phyloP scores from a whole-genome alignment of 192 early-diverging fungal species.

The Podila epicladia region DNA sequence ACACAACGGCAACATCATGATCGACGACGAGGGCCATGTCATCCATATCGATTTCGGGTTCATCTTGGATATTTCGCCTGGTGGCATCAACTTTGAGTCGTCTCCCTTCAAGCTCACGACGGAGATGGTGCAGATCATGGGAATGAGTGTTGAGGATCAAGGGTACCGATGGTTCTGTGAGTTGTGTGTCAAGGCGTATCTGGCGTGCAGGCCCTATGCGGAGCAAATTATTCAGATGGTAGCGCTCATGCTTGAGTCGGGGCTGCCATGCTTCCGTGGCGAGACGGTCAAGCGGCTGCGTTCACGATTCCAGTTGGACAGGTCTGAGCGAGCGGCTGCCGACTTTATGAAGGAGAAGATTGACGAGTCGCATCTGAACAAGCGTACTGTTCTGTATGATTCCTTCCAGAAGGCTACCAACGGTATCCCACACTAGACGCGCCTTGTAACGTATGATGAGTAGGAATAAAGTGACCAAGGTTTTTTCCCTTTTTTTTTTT shows the following conservation, averaged over 20 bases:
- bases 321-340: conserved; percentile 90
- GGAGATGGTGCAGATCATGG: conserved; percentile 98
- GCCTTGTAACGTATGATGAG: background rate
- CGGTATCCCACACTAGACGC: conserved; percentile 58
- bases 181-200: conserved; percentile 87
- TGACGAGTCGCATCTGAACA: conserved; percentile 91
- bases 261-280: conserved; percentile 97
- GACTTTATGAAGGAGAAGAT: conserved; percentile 95
- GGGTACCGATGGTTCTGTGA: conserved; percentile 91
- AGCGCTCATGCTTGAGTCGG: conserved; percentile 92
- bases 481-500: no score
- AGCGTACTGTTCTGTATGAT: conserved; percentile 84
- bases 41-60: conserved; percentile 99
- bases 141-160: conserved; percentile 82
- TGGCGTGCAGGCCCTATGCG: conserved; percentile 91
- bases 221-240: conserved; percentile 93
- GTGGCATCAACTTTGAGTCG: conserved; percentile 95
- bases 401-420: conserved; percentile 86
- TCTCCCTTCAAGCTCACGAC: conserved; percentile 98
- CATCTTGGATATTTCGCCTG: conserved; percentile 98
- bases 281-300: conserved; percentile 91
- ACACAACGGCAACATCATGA: conserved; percentile 99
- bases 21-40: conserved; percentile 94
- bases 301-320: conserved; percentile 89
- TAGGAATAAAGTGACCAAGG: background rate